These are phyloP conservation scores for Echinochloa phyllopogon DNA, from an alignment of 176 grass and related monocot species.

Conservation along the genomic window DNA sequence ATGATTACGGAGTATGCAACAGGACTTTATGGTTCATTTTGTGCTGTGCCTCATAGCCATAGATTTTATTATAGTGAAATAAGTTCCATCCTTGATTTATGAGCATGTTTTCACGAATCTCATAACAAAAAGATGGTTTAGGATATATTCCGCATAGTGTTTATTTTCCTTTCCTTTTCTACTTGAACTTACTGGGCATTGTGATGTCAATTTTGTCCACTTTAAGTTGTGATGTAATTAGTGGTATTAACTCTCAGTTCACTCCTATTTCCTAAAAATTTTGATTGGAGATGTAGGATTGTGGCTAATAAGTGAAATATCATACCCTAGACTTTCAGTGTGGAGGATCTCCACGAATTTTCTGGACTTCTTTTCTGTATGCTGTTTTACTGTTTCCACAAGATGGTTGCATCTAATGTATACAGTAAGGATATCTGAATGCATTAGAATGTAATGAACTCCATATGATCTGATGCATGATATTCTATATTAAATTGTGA, in stretches of 20 bases:
- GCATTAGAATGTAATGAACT: neutral
- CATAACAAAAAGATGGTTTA: neutral
- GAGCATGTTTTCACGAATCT: neutral
- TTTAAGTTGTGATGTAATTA: neutral
- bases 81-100: neutral
- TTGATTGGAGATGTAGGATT: neutral
- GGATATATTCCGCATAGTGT: neutral
- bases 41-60: neutral
- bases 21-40: neutral
- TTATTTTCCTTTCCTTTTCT: no score
- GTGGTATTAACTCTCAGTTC: neutral
- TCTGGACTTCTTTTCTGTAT: constrained; percentile 8
- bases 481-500: neutral
- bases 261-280: neutral
- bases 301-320: constrained; percentile 9
- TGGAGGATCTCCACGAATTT: neutral
- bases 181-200: neutral
- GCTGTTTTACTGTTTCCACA: constrained; percentile 12
- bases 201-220: neutral
- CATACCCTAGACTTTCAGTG: neutral
- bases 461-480: neutral
- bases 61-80: neutral
- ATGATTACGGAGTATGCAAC: neutral
- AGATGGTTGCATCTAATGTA: neutral
- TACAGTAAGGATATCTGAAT: neutral